Evolutionary conservation across 2,329 filamentous ascomycete genomes (phyloP).

Genomic region (Colletotrichum tropicale): DNA sequence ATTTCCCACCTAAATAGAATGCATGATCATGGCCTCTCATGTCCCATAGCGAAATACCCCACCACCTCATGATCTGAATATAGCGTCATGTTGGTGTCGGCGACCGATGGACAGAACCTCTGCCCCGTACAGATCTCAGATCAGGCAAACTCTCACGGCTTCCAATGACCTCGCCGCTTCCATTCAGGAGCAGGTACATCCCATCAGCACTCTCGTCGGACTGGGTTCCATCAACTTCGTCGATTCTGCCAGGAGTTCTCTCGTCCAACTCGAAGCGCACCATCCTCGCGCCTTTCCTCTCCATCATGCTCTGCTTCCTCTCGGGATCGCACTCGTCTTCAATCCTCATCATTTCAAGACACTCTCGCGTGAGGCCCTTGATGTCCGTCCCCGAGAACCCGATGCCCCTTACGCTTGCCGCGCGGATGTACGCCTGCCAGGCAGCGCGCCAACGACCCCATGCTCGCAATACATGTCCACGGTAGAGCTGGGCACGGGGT

Average conservation of each 20-base stretch:
- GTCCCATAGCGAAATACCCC: not conserved
- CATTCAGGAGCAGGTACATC: not conserved
- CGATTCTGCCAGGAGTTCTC: not conserved
- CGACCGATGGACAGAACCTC: not conserved
- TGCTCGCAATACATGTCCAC: constrained; percentile 26
- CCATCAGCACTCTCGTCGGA: not conserved
- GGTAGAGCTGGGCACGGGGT: constrained; percentile 25
- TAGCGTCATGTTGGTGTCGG: not conserved
- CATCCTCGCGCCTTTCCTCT: not conserved
- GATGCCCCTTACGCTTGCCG: constrained; percentile 16
- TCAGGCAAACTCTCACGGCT: constrained; percentile 11
- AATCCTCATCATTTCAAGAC: constrained; percentile 3
- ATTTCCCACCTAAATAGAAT: not conserved
- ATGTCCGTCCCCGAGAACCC: constrained; percentile 9
- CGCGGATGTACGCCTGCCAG: constrained; percentile 23
- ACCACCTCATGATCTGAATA: not conserved
- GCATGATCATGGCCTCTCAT: not conserved
- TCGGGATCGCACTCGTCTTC: not conserved
- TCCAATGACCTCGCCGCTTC: constrained; percentile 4
- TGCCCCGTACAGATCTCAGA: constrained; percentile 10
- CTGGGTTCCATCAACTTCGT: not conserved
- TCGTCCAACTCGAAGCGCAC: not conserved
- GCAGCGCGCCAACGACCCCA: constrained; percentile 26
- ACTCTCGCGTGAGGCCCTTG: constrained; percentile 8
- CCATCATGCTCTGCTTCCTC: not conserved